Percentiles rank a stretch among this genome's conserved stretches.
phyloP scores from a whole-genome alignment of 169 alveolate species.

The Eimeria sp. region DNA sequence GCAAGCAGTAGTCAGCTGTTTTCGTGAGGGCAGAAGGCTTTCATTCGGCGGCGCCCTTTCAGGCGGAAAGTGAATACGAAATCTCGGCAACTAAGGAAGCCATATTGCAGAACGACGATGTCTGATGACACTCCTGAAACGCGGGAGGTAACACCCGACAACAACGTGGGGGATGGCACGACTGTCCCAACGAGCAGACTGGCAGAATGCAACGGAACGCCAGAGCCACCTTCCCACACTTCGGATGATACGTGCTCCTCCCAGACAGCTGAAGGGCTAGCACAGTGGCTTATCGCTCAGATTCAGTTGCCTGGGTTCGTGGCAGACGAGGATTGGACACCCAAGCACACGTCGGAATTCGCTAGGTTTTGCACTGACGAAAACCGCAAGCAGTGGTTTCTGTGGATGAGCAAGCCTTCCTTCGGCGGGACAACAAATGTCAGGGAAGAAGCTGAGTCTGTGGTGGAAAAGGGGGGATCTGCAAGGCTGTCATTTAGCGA shows the following conservation, averaged over 20 bases:
- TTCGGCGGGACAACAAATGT: not conserved
- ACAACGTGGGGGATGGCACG: constrained; percentile 19
- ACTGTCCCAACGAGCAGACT: not conserved
- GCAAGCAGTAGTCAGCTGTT: not conserved
- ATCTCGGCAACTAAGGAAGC: not conserved
- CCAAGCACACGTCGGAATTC: constrained; percentile 55
- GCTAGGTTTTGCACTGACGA: constrained; percentile 29
- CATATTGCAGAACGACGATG: not conserved
- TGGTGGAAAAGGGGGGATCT: not conserved
- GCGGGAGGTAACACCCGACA: not conserved
- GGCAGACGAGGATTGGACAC: constrained; percentile 77
- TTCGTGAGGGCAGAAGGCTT: not conserved
- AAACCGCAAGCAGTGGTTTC: constrained; percentile 49
- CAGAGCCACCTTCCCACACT: not conserved
- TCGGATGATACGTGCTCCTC: not conserved
- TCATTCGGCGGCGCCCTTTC: not conserved
- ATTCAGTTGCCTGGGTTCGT: constrained; percentile 75
- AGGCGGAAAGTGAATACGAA: not conserved
- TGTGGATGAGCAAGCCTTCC: constrained; percentile 36
- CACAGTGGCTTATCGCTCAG: constrained; percentile 39
- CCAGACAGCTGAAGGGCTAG: constrained; percentile 10
- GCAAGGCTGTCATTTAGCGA: constrained; percentile 44
- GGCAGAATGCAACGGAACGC: not conserved
- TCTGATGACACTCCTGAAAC: not conserved
- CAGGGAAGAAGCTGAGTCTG: constrained; percentile 10